Evolutionary conservation across 352 stramenopile genomes (phyloP), one percentile per base, ranked within the genome.

Genomic region (Saprolegnia diclina): DNA sequence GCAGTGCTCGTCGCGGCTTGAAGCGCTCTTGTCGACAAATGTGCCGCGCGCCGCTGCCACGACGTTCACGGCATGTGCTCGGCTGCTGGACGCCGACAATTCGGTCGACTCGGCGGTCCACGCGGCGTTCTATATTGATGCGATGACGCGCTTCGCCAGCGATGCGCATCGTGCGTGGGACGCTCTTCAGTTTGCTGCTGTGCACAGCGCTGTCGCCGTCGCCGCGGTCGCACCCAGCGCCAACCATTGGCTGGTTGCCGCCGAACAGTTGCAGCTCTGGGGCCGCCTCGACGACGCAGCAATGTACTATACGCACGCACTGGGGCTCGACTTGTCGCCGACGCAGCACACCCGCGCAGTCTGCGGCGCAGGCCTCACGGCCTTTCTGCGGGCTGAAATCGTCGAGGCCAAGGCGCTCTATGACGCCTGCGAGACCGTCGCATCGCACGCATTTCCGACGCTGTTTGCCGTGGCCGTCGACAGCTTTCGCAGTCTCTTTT

Each of bases 1-100:
- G 3, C 78, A 83, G 74, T 72, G 64, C 14, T 45, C 57, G n/a
- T n/a, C 57, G n/a, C 75, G 79, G 32, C 71, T 85, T 11, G 42
- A 76, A 65, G 76, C 76, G 69, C 71, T 83, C 29, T 44, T 71
- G n/a, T 45, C 57, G 21, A 74, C 74, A 4, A 82, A 85, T 57
- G 56, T 71, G 0, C 75, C 75, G 14, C 48, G 78, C 2, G 26
- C 68, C 18, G 69, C 77, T 9, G 78, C 74, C 35, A 73, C 79
- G 72, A 76, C 72, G 4, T 85, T 74, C 65, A 40, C 65, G 14
- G 65, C 75, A 35, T 54, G 61, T 11, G 13, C 38, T 18, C 57
- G 35, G 37, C 0, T 42, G n/a, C 6, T 48, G 7, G 13, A 48
- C 42, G 11, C 18, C 42, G 10, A 48, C 42, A 48, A 10, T 10